Evolutionary conservation across 768 basidiomycete species (phyloP).

Genomic region (Bullera alba): DNA sequence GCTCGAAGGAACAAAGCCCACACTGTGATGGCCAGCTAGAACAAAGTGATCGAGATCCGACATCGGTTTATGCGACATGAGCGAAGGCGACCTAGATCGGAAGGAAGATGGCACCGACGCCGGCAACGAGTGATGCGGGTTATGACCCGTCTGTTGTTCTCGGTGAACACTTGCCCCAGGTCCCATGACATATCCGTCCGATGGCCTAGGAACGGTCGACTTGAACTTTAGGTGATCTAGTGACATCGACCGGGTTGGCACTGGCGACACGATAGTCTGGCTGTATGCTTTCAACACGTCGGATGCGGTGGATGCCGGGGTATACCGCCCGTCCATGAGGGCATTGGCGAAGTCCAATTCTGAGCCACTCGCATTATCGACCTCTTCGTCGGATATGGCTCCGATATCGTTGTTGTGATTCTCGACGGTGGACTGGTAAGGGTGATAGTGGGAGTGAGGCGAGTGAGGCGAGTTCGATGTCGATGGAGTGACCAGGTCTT

Average conservation of each 20-base stretch:
- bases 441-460: background rate
- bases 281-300: background rate
- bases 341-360: background rate
- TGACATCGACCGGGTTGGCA: background rate
- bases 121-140: too few species aligned
- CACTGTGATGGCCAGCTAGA: too few species aligned
- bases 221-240: too few species aligned
- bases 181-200: too few species aligned
- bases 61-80: too few species aligned
- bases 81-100: too few species aligned
- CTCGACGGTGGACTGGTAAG: background rate
- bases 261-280: background rate
- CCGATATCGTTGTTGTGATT: background rate
- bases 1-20: too few species aligned
- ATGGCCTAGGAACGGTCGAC: too few species aligned
- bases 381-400: background rate
- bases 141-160: too few species aligned
- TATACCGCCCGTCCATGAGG: background rate
- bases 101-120: too few species aligned
- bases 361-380: background rate
- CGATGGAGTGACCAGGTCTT: conserved; percentile 4
- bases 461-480: background rate
- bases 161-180: too few species aligned
- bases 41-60: too few species aligned
- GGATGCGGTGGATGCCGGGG: background rate